These are phyloP conservation scores for Coemansia sp. DNA, from an alignment of 192 early-diverging fungal species.

Conservation along the genomic window DNA sequence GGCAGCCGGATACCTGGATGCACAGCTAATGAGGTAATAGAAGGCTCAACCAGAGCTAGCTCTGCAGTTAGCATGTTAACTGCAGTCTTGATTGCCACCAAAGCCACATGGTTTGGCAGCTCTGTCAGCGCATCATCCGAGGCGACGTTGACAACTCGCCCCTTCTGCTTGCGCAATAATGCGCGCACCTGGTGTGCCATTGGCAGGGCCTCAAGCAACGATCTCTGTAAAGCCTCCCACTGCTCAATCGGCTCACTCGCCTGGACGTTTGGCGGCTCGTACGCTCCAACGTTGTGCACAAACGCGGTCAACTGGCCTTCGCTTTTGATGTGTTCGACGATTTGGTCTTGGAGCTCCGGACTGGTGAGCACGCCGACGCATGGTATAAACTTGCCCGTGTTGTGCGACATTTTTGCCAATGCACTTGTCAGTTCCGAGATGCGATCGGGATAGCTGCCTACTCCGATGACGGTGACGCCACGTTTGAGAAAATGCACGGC, in stretches of 20 bases:
- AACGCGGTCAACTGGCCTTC: conserved; percentile 15
- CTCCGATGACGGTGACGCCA: conserved; percentile 26
- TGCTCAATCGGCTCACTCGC: conserved; percentile 16
- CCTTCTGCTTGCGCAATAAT: conserved; percentile 5
- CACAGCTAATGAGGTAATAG: conserved; percentile 26
- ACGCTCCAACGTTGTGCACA: conserved; percentile 30
- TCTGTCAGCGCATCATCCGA: conserved; percentile 20
- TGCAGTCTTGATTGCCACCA: conserved; percentile 39
- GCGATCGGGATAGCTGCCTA: conserved; percentile 17
- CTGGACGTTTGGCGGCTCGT: background rate
- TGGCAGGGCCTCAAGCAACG: conserved; percentile 16
- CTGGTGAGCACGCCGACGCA: conserved; percentile 13
- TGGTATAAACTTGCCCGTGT: conserved; percentile 16
- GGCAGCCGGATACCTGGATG: conserved; percentile 19
- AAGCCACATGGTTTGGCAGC: conserved; percentile 19
- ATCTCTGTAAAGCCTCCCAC: conserved; percentile 26
- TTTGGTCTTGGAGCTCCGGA: conserved; percentile 2
- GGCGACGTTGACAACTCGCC: conserved; percentile 25
- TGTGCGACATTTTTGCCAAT: conserved; percentile 4
- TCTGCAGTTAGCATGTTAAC: conserved; percentile 40
- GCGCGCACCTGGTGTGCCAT: conserved; percentile 24
- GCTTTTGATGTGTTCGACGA: conserved; percentile 5
- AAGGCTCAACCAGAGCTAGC: conserved; percentile 31
- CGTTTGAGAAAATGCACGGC: conserved; percentile 17
- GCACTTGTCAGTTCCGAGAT: conserved; percentile 6